Conservation (phyloP, 2,329 filamentous ascomycete genomes). For the Ascochyta fabae region DNA sequence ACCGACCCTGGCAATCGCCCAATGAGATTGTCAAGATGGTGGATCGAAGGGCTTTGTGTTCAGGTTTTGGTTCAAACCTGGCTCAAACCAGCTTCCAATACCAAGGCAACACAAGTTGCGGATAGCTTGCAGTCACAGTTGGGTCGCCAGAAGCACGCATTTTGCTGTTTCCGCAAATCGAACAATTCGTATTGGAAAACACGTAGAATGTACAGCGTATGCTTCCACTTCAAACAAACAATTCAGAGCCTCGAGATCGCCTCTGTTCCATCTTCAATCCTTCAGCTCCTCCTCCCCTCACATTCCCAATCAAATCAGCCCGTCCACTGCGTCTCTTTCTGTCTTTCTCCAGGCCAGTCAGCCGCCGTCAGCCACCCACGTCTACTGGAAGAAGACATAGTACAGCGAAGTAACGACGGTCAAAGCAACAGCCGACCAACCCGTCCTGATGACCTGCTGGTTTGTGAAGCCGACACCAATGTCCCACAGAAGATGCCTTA, state of each 20-base stretch:
- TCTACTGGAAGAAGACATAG: slow-evolving; percentile 37
- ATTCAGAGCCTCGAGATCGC: not conserved
- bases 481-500: slow-evolving; percentile 77
- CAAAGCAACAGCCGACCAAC: slow-evolving; percentile 67
- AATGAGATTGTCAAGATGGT: not conserved
- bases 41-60: not conserved
- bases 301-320: not conserved
- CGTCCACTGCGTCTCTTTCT: slow-evolving; percentile 2
- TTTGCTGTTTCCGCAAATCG: not conserved
- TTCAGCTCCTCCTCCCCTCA: not conserved
- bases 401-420: slow-evolving; percentile 52
- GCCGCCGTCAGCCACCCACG: not conserved
- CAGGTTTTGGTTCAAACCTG: too few species aligned
- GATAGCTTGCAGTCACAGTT: not conserved
- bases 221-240: slow-evolving; percentile 1
- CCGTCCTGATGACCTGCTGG: slow-evolving; percentile 67
- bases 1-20: not conserved
- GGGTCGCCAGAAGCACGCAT: not conserved
- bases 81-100: not conserved
- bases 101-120: not conserved
- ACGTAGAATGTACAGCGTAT: slow-evolving; percentile 17
- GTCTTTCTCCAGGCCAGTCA: slow-evolving; percentile 7
- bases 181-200: slow-evolving; percentile 18
- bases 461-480: slow-evolving; percentile 67
- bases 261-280: not conserved